Base-by-base conservation (phyloP, 805 yeast genomes). In the Komagataella kurtzmanii region DNA sequence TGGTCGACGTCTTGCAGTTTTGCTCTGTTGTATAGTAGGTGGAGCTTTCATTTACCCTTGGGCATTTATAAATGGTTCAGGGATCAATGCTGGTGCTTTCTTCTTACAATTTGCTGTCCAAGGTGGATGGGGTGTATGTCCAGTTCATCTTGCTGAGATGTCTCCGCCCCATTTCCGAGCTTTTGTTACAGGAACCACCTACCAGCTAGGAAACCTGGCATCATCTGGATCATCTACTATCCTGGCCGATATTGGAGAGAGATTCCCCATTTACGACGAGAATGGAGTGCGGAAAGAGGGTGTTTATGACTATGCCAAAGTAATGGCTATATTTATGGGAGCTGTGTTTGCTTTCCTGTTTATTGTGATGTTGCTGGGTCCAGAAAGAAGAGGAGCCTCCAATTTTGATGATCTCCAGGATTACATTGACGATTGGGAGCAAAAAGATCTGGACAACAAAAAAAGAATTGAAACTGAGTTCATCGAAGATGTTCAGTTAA, bases 151-250 rank as follows among this genome's bases (percentile, higher is more conserved):
- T 51, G 70, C 80, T 3, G 85, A 80, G 63, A 69, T 82, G 55
- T 72, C 83, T 45, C 82, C 82, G 53, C 81, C 83, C 18, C 79
- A 77, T 54, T 79, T 76, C 66, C 72, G 82, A 64, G 72, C 86
- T 7, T 78, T 82, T 54, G 77, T 80, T 50, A 75, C 77, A 46
- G 88, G 88, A 61, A 72, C 74, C 40, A 71, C 83, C 19, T 82
- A 82, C 62, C 87, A 82, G 63, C 67, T 82, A 57, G 88, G 88
- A 69, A 82, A 81, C 65, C 70, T 84, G 59, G 85, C 24, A 0
- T 77, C 86, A 3, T 75, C 85, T 18, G 88, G 88, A 1, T 76
- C 85, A 2, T 74, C 84, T 17, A 83, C 90, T 5, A 83, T 83
- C 55, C 88, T 83, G 63, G 69, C 87, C 3, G 69, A 72, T n/a